These are phyloP conservation scores for Globisporangium cystogenes DNA, from an alignment of 352 stramenopile genomes.

Conservation along the genomic window DNA sequence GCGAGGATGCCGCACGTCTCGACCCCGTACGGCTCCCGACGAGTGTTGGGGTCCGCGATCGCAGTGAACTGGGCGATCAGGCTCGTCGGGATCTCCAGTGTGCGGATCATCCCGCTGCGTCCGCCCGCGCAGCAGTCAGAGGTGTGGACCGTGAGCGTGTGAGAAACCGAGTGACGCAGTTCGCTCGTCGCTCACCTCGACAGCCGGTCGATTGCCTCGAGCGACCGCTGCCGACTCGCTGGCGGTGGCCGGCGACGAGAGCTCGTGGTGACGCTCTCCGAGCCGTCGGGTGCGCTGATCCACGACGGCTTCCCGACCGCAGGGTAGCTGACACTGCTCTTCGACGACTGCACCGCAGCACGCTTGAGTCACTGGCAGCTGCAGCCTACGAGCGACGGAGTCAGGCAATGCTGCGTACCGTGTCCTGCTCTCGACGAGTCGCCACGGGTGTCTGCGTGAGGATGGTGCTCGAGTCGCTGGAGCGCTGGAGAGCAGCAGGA, in stretches of 20 bases:
- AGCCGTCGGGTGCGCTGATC: conserved; percentile 27
- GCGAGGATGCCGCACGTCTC: conserved; percentile 90
- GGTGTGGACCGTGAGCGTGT: neutral
- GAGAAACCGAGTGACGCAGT: neutral
- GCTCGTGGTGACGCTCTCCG: conserved; percentile 4
- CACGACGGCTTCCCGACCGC: conserved; percentile 53
- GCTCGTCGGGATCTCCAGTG: conserved; percentile 60
- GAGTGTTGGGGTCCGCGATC: conserved; percentile 79
- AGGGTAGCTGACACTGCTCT: conserved; percentile 30
- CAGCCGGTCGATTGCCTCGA: conserved; percentile 52
- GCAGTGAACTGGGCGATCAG: conserved; percentile 75
- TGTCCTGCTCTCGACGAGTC: neutral
- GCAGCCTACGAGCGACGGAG: neutral
- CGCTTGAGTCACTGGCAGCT: neutral
- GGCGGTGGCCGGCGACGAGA: conserved; percentile 14
- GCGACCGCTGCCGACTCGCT: conserved; percentile 40
- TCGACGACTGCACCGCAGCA: neutral
- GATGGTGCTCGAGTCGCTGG: neutral
- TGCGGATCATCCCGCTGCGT: conserved; percentile 49
- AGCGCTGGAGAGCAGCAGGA: neutral
- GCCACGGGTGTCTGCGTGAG: neutral
- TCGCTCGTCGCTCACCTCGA: conserved; percentile 28
- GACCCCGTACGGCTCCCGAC: conserved; percentile 67
- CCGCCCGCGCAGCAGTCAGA: neutral
- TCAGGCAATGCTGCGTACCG: neutral